Percentiles rank a stretch among this genome's conserved stretches.
phyloP scores from a whole-genome alignment of 2,329 filamentous ascomycete species.

The Bipolaris bicolor region DNA sequence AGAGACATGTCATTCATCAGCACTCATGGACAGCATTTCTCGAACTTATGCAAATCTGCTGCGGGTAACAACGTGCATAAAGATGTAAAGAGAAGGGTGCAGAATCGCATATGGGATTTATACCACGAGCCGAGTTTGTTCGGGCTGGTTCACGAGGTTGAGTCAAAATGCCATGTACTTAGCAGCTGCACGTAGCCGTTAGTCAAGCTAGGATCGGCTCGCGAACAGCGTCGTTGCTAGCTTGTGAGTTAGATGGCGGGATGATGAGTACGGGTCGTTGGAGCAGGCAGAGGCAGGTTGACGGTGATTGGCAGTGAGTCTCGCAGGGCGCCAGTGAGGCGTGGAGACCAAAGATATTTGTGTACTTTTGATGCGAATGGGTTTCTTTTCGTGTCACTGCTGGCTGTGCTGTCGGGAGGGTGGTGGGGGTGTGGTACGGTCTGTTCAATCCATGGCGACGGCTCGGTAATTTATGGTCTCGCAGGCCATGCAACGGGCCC shows the following conservation, averaged over 20 bases:
- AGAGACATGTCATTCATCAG: not conserved
- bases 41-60: conserved; percentile 7
- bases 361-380: conserved; percentile 21
- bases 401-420: conserved; percentile 27
- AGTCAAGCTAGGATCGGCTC: conserved; percentile 26
- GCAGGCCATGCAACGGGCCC: conserved; percentile 24
- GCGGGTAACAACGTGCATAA: conserved; percentile 24
- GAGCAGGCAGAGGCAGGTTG: not conserved
- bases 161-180: not conserved
- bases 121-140: conserved; percentile 2
- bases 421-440: conserved; percentile 25
- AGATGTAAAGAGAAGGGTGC: conserved; percentile 9
- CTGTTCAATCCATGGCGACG: conserved; percentile 15
- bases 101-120: conserved; percentile 12
- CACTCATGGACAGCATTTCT: not conserved
- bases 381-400: conserved; percentile 34
- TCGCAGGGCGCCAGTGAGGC: conserved; percentile 22
- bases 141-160: not conserved
- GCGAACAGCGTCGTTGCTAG: conserved; percentile 28
- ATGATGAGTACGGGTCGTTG: not conserved
- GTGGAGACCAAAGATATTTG: conserved; percentile 9
- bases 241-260: not conserved
- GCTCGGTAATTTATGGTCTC: conserved; percentile 29
- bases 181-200: conserved; percentile 26
- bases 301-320: not conserved